Percentiles rank a stretch among this genome's conserved stretches.
These are phyloP conservation scores for Yamadazyma epiphylla DNA, from an alignment of 1,139 yeast species.

Conservation along the genomic window DNA sequence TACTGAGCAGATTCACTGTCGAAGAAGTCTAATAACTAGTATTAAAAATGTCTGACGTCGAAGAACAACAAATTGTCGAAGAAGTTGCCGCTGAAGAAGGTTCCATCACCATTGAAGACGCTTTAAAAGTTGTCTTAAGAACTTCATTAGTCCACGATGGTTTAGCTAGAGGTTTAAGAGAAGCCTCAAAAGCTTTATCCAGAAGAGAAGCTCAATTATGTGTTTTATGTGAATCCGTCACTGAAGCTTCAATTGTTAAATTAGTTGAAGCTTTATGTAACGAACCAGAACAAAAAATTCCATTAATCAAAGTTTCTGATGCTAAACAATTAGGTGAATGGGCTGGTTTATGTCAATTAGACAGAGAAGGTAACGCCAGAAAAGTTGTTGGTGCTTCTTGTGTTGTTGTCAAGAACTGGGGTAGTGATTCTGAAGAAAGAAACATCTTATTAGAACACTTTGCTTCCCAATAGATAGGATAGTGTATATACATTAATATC, in stretches of 20 bases:
- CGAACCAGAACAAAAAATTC: conserved; percentile 95
- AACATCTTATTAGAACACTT: conserved; percentile 94
- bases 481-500: too few relatives aligned
- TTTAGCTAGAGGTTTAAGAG: conserved; percentile 99
- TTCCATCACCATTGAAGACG: conserved; percentile 96
- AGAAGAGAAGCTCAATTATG: conserved; percentile 97
- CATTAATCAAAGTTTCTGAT: conserved; percentile 98
- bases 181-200: conserved; percentile 98
- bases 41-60: conserved; percentile 73
- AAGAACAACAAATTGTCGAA: conserved; percentile 82
- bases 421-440: conserved; percentile 99
- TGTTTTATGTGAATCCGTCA: conserved; percentile 97
- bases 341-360: conserved; percentile 99
- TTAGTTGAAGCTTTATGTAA: conserved; percentile 99
- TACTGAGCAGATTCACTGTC: conserved; percentile 85
- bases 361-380: conserved; percentile 99
- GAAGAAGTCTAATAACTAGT: conserved; percentile 65
- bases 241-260: conserved; percentile 95
- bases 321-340: conserved; percentile 99
- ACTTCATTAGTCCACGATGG: conserved; percentile 98
- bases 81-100: conserved; percentile 81
- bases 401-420: conserved; percentile 99
- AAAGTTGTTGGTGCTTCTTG: conserved; percentile 99
- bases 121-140: conserved; percentile 97
- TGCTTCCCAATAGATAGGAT: conserved; percentile 74